A percentile compares a stretch with the other conserved stretches of the same genome.
Evolutionary conservation across 1,284 basidiomycete genomes (phyloP).

Genomic region (Pseudozyma sp.): DNA sequence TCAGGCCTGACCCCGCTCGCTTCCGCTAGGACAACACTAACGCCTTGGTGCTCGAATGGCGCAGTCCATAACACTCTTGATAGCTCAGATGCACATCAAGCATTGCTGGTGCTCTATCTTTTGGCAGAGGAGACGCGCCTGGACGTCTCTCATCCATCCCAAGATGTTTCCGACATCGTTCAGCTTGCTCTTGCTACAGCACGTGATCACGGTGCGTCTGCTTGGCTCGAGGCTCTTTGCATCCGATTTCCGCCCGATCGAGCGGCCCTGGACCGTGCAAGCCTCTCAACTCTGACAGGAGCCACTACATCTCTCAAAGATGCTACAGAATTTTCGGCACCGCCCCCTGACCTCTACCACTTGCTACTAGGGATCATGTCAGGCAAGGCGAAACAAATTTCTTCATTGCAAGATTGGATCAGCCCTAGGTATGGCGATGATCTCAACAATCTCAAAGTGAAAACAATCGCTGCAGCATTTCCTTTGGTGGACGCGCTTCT

Average conservation of each 20-base stretch:
- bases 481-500: conserved; percentile 24
- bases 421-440: background rate
- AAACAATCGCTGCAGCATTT: conserved; percentile 3
- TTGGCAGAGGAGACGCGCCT: conserved; percentile 49
- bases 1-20: conserved; percentile 12
- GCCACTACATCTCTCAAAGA: background rate
- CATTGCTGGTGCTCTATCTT: conserved; percentile 43
- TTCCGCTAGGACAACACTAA: background rate
- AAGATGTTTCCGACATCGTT: conserved; percentile 3
- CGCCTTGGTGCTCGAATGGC: background rate
- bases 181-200: conserved; percentile 8
- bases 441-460: no score
- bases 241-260: conserved; percentile 3
- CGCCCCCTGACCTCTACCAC: conserved; percentile 19
- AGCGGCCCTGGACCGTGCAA: background rate
- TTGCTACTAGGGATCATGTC: conserved; percentile 14
- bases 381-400: background rate
- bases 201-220: background rate
- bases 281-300: background rate
- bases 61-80: background rate
- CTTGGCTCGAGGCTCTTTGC: conserved; percentile 20
- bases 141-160: conserved; percentile 16
- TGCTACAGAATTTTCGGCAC: background rate
- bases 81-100: conserved; percentile 5
- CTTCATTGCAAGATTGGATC: conserved; percentile 19